Evolutionary conservation across 306 rosid species (phyloP).

Genomic region (Astragalus glycyphyllos): DNA sequence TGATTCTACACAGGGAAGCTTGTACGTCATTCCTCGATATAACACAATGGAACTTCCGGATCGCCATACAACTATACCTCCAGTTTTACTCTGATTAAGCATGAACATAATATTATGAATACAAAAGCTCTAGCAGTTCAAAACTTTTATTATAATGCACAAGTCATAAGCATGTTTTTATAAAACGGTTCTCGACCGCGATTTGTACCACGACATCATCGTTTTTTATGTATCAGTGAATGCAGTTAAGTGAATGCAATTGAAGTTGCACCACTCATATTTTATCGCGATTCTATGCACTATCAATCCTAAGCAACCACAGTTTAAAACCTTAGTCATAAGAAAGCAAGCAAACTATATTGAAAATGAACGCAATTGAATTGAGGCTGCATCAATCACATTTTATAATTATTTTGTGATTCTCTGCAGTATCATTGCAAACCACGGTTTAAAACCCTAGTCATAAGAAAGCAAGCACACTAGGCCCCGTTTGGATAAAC

Average conservation of each 20-base stretch:
- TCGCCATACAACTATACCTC: constrained; percentile 93
- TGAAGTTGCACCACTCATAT: no score
- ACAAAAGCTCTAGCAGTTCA: constrained; percentile 40
- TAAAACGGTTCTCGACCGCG: no score
- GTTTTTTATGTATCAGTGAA: no score
- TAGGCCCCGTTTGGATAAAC: background rate
- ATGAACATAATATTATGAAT: constrained; percentile 35
- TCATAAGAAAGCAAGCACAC: background rate
- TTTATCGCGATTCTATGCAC: background rate
- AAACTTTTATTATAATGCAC: constrained; percentile 15
- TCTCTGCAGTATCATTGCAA: background rate
- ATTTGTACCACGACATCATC: no score
- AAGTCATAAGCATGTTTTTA: background rate
- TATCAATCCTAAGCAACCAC: background rate
- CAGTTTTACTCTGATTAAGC: constrained; percentile 70
- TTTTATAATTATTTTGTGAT: no score
- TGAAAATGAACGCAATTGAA: background rate
- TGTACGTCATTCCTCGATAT: constrained; percentile 83
- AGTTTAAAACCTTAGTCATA: background rate
- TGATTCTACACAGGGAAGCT: constrained; percentile 71
- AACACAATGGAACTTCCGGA: constrained; percentile 85
- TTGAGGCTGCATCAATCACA: no score
- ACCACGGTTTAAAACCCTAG: background rate
- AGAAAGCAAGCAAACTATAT: constrained; percentile 10
- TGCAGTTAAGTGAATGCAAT: no score